A percentile compares a stretch with the other conserved stretches of the same genome.
These are phyloP conservation scores for Mesotaenium endlicherianum DNA, from an alignment of 139 green algal species.

Conservation along the genomic window DNA sequence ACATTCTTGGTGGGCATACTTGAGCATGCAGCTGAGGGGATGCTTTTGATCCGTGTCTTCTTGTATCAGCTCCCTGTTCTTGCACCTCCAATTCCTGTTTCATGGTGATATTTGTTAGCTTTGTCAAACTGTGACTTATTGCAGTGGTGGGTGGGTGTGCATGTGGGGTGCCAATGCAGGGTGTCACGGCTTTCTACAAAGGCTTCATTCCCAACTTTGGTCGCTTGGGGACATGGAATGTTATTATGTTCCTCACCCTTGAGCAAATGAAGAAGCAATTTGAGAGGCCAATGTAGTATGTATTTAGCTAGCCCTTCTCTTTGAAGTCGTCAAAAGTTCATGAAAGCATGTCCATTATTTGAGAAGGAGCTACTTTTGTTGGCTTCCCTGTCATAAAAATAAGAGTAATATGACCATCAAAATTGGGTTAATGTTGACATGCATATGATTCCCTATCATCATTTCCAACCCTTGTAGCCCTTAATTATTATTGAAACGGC, in stretches of 20 bases:
- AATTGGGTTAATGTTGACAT: too few relatives aligned
- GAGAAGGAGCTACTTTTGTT: too few relatives aligned
- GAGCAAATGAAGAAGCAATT: slow-evolving; percentile 73
- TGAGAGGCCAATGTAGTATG: too few relatives aligned
- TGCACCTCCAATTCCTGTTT: not conserved
- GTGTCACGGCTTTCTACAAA: slow-evolving; percentile 87
- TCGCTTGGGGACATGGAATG: slow-evolving; percentile 85
- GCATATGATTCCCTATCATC: too few relatives aligned
- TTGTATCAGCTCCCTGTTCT: not conserved
- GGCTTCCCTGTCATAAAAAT: too few relatives aligned
- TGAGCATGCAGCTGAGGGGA: not conserved
- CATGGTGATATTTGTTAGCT: not conserved
- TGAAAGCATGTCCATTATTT: too few relatives aligned
- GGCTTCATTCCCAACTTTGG: slow-evolving; percentile 94
- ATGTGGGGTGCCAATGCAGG: slow-evolving; percentile 18
- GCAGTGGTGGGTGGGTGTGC: not conserved
- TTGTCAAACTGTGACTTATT: not conserved
- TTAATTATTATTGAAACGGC: too few relatives aligned
- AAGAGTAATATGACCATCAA: too few relatives aligned
- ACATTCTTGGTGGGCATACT: too few relatives aligned
- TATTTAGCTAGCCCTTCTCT: too few relatives aligned
- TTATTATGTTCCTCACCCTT: slow-evolving; percentile 96
- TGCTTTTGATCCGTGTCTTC: not conserved
- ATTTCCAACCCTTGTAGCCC: too few relatives aligned
- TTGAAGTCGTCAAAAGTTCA: too few relatives aligned